phyloP scores from a whole-genome alignment of 2,329 filamentous ascomycete species.

The Laburnicola sp. region DNA sequence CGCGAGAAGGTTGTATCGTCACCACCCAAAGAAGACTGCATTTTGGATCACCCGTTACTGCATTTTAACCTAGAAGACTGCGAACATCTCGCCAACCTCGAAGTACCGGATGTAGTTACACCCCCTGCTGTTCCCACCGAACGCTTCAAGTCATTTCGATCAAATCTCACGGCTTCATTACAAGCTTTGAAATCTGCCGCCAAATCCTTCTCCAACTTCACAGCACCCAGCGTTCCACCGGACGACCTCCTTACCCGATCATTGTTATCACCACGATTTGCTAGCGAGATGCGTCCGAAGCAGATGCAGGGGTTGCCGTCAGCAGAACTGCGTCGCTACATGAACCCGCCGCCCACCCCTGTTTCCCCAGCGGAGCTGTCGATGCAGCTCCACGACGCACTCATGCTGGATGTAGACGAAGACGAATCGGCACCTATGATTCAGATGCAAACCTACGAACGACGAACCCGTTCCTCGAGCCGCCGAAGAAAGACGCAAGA shows the following conservation, averaged over 20 bases:
- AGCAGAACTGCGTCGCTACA: constrained; percentile 61
- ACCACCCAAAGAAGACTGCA: constrained; percentile 57
- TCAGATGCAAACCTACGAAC: constrained; percentile 65
- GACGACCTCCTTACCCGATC: constrained; percentile 65
- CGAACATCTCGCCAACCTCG: constrained; percentile 36
- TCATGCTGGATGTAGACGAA: constrained; percentile 39
- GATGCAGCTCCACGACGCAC: constrained; percentile 45
- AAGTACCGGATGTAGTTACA: constrained; percentile 28
- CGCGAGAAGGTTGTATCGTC: constrained; percentile 53
- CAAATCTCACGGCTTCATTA: constrained; percentile 65
- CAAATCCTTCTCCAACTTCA: constrained; percentile 63
- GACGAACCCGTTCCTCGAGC: constrained; percentile 37
- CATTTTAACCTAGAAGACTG: constrained; percentile 43
- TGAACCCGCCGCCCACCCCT: constrained; percentile 58
- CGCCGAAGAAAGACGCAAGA: constrained; percentile 35
- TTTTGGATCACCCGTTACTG: constrained; percentile 61
- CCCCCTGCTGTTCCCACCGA: constrained; percentile 30
- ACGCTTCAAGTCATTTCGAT: constrained; percentile 59
- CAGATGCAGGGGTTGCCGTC: constrained; percentile 58
- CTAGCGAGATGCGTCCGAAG: constrained; percentile 63
- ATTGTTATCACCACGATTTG: constrained; percentile 61
- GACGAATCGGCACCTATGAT: constrained; percentile 58
- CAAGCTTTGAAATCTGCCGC: constrained; percentile 64
- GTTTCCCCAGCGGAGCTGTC: constrained; percentile 44
- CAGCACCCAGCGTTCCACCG: constrained; percentile 55